Conservation (phyloP, 2,329 filamentous ascomycete genomes). For the Venturia effusa region DNA sequence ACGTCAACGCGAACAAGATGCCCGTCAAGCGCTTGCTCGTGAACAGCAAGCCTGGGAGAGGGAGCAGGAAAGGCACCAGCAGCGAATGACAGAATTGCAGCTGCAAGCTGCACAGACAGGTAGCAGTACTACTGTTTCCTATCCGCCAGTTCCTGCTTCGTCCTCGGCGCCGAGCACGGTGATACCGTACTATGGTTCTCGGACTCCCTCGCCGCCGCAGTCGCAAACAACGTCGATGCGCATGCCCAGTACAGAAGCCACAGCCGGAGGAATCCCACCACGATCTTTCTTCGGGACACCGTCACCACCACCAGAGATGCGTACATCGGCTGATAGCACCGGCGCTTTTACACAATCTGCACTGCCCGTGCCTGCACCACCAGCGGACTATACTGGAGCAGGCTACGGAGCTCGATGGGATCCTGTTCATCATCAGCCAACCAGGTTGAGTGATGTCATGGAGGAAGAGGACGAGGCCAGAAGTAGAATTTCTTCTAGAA, state of each 20-base stretch:
- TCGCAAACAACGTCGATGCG: neutral
- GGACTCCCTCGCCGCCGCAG: neutral
- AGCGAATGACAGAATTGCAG: neutral
- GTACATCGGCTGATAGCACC: neutral
- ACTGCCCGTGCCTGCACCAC: slow-evolving; percentile 8
- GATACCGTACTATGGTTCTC: neutral
- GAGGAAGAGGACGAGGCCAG: slow-evolving; percentile 51
- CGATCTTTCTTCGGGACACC: slow-evolving; percentile 1
- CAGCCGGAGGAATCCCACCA: neutral
- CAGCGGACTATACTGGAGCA: slow-evolving; percentile 33
- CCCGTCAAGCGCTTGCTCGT: slow-evolving; percentile 1
- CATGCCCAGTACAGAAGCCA: neutral
- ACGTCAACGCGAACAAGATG: neutral
- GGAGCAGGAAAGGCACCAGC: slow-evolving; percentile 4
- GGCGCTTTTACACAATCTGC: neutral
- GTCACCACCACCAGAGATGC: neutral
- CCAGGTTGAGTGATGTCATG: slow-evolving; percentile 76
- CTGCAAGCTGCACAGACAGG: neutral
- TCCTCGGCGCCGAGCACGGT: neutral
- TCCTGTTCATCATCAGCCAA: slow-evolving; percentile 76
- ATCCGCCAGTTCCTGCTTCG: slow-evolving; percentile 3
- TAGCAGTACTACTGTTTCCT: neutral
- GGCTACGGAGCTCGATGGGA: slow-evolving; percentile 57
- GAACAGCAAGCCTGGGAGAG: neutral
- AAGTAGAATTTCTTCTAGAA: slow-evolving; percentile 43